Base-by-base conservation (phyloP, 2,329 filamentous ascomycete species). In the Rasamsonia emersonii region DNA sequence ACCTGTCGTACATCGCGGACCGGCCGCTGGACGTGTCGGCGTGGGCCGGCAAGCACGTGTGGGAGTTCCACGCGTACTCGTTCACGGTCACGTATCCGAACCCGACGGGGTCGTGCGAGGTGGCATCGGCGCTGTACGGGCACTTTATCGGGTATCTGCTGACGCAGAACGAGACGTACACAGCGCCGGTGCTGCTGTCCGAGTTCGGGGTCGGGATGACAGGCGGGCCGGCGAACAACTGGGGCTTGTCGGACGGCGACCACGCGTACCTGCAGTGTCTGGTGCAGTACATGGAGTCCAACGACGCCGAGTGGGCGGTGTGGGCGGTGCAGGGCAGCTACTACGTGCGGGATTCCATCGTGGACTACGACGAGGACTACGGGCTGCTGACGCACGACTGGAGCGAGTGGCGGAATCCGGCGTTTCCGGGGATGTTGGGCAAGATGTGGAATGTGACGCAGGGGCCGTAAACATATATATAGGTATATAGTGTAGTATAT, bases 241-340 rank as follows among this genome's bases (percentile, higher is more conserved):
- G 58, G 19, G 68, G 67, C 1, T 46, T 71, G 10, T 56, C 46
- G 24, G 56, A 64, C 19, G 58, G 61, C 25, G 69, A 72, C 27
- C 46, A 58, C 32, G 48, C 46, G 1, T 77, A 75, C 45, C 59
- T 74, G 27, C 53, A 56, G 7, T 78, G 73, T 41, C 45, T 77
- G 20, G 55, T 64, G 4, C 62, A 59, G 8, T 73, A 74, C 35
- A 64, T 77, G 58, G 53, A 64, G 29, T 49, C 53, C 24, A 77
- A 76, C 49, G 70, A 77, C 43, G 67, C 67, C 19, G 74, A 77
- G 38, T 77, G 73, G 73, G 65, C 67, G 1, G 56, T 74, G 9
- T 77, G 73, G 74, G 69, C 68, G 3, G 43, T 77, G 25, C 65
- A 72, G 50, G 73, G 73, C 9, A 70, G 67, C 36, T 78, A 76